Conservation (phyloP, 306 rosid species). For the Nissolia schottii region DNA sequence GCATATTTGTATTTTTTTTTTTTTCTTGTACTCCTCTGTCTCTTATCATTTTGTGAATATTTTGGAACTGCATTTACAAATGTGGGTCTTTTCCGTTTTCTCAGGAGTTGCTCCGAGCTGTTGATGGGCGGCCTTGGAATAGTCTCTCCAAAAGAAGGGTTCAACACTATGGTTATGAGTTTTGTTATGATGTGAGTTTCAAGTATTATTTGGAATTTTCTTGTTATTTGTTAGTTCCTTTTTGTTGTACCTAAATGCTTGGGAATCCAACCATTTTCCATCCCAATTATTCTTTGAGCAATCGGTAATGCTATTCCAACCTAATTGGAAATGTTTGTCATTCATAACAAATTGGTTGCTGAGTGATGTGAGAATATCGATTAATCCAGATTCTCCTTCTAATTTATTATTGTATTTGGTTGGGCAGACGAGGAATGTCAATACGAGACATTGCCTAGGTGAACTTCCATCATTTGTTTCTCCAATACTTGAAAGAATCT, state of each 20-base stretch:
- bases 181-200: constrained; percentile 68
- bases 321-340: constrained; percentile 13
- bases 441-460: constrained; percentile 61
- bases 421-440: constrained; percentile 73
- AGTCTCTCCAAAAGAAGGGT: constrained; percentile 81
- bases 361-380: constrained; percentile 11
- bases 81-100: constrained; percentile 5
- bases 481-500: constrained; percentile 59
- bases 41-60: background rate
- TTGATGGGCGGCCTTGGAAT: constrained; percentile 72
- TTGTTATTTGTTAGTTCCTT: background rate
- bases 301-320: background rate
- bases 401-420: constrained; percentile 14
- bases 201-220: constrained; percentile 1
- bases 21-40: background rate
- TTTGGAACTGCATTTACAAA: background rate
- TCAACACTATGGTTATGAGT: constrained; percentile 92
- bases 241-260: background rate
- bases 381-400: constrained; percentile 2
- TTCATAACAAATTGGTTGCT: background rate
- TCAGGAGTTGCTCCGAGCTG: constrained; percentile 63
- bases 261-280: background rate
- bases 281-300: background rate
- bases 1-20: background rate
- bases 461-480: constrained; percentile 72